Evolutionary conservation across 768 basidiomycete species (phyloP).

Genomic region (Mycena maculata): DNA sequence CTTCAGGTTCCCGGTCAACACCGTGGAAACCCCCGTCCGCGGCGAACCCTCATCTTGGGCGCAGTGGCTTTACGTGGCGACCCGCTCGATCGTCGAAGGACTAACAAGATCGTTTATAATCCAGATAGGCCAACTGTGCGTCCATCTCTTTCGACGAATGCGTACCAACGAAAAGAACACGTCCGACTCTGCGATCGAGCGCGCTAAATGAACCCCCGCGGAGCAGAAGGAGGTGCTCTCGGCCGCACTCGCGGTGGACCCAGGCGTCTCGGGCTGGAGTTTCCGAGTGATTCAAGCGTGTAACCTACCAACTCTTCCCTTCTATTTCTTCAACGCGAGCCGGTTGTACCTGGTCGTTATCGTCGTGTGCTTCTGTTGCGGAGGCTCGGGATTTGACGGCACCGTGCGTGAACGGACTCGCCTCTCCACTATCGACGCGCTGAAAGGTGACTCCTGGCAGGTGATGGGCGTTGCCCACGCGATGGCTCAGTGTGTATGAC

Average conservation of each 20-base stretch:
- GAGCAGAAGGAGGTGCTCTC: slow-evolving; percentile 55
- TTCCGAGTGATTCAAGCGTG: slow-evolving; percentile 52
- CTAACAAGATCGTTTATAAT: no score
- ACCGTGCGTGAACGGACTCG: slow-evolving; percentile 49
- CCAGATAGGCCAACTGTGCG: no score
- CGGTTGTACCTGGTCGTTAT: slow-evolving; percentile 62
- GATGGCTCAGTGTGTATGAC: slow-evolving; percentile 50
- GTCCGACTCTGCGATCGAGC: slow-evolving; percentile 30
- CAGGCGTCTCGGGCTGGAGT: slow-evolving; percentile 52
- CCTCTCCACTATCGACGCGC: background rate
- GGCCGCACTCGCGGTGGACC: slow-evolving; percentile 55
- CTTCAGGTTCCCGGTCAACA: no score
- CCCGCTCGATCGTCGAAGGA: no score
- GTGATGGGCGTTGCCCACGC: slow-evolving; percentile 67
- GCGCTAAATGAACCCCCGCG: slow-evolving; percentile 44
- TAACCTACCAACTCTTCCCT: background rate
- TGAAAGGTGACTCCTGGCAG: slow-evolving; percentile 35
- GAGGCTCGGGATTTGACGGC: slow-evolving; percentile 65
- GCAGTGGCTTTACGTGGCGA: no score
- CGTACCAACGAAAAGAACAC: slow-evolving; percentile 42
- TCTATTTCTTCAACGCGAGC: background rate
- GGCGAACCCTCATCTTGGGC: no score
- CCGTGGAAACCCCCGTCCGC: no score
- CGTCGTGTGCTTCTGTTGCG: slow-evolving; percentile 60
- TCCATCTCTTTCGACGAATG: background rate